Percentiles rank a stretch among this genome's conserved stretches.
These are phyloP conservation scores for Skeletonema grethae DNA, from an alignment of 108 stramenopile species.

Conservation along the genomic window DNA sequence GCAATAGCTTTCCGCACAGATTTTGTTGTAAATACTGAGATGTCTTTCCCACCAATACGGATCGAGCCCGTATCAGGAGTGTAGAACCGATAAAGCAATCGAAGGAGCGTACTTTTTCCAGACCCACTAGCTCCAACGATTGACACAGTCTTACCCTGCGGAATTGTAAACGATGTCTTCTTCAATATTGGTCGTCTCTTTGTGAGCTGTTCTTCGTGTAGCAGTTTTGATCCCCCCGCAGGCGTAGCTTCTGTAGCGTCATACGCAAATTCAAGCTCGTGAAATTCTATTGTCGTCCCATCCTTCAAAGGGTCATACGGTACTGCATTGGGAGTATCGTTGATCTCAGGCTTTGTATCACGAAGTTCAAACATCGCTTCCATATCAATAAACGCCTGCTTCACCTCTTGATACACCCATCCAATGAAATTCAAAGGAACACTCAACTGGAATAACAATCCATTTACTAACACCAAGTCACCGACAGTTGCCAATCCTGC, in stretches of 20 bases:
- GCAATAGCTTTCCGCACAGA: conserved; percentile 78
- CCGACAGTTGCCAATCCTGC: conserved; percentile 93
- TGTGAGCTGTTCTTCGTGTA: conserved; percentile 20
- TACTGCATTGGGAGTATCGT: conserved; percentile 33
- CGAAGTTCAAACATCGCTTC: conserved; percentile 92
- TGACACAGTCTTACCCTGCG: conserved; percentile 59
- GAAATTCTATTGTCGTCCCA: conserved; percentile 68
- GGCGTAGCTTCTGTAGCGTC: conserved; percentile 15
- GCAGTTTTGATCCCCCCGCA: background rate
- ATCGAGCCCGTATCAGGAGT: conserved; percentile 66
- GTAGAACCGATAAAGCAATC: conserved; percentile 84
- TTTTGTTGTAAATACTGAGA: conserved; percentile 57
- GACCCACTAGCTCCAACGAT: conserved; percentile 80
- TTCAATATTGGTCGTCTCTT: conserved; percentile 40
- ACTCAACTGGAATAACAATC: conserved; percentile 95
- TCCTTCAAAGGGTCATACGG: conserved; percentile 59
- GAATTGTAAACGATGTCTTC: conserved; percentile 26
- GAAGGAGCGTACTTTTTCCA: conserved; percentile 83
- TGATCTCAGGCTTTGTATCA: conserved; percentile 67
- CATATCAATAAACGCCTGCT: conserved; percentile 96
- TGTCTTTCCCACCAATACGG: conserved; percentile 75
- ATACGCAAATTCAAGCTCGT: conserved; percentile 76
- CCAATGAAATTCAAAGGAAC: conserved; percentile 98
- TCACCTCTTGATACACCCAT: conserved; percentile 91
- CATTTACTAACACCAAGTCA: conserved; percentile 98